Evolutionary conservation across 768 basidiomycete genomes (phyloP).

Genomic region (Russula griseocarnosa): DNA sequence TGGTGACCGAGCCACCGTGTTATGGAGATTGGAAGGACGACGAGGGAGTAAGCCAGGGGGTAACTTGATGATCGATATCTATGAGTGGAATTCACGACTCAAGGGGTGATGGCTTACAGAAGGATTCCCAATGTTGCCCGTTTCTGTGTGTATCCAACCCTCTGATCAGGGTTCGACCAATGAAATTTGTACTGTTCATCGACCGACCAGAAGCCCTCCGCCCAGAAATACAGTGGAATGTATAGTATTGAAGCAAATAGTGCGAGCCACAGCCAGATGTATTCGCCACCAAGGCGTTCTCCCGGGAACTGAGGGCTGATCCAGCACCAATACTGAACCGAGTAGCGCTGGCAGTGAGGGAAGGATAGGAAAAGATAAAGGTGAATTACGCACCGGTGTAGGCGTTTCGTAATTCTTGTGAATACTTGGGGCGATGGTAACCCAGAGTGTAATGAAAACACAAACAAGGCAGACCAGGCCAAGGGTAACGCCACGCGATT

Average conservation of each 20-base stretch:
- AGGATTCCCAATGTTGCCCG: constrained; percentile 26
- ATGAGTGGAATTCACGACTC: neutral
- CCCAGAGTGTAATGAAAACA: constrained; percentile 35
- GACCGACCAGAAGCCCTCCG: too few species aligned
- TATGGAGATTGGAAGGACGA: neutral
- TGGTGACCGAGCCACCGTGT: constrained; percentile 12
- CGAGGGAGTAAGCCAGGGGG: neutral
- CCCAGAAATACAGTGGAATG: too few species aligned
- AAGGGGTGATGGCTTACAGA: constrained; percentile 30
- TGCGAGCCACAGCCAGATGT: too few species aligned
- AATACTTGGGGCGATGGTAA: constrained; percentile 34
- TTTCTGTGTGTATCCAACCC: constrained; percentile 7
- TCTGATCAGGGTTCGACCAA: constrained; percentile 15
- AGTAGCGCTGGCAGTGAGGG: constrained; percentile 16
- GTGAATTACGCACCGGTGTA: constrained; percentile 34
- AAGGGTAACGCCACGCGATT: constrained; percentile 32
- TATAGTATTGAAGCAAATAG: too few species aligned
- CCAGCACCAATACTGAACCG: constrained; percentile 43
- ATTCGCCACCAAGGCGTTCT: too few species aligned
- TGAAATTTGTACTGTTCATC: constrained; percentile 37
- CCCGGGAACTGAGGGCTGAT: constrained; percentile 35
- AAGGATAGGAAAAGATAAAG: neutral
- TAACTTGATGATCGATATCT: neutral
- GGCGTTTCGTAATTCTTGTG: constrained; percentile 34
- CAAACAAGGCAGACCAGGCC: constrained; percentile 7